phyloP scores from a whole-genome alignment of 2,329 filamentous ascomycete genomes.

The Hirsutella minnesotensis region DNA sequence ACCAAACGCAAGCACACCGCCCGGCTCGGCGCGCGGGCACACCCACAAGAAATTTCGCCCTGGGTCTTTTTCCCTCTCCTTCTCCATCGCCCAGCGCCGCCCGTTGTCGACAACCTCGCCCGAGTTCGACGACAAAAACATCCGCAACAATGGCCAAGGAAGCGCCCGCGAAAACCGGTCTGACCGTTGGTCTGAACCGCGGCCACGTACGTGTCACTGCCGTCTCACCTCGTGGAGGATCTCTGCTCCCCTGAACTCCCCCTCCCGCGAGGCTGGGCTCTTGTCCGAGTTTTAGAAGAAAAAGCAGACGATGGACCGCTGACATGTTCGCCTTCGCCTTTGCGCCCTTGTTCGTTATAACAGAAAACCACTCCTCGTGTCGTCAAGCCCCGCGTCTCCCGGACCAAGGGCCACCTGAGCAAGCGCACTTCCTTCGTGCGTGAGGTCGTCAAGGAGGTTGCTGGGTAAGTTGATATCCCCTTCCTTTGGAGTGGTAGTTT shows the following conservation, averaged over 20 bases:
- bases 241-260: slow-evolving; percentile 34
- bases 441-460: slow-evolving; percentile 96
- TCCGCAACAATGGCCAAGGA: slow-evolving; percentile 46
- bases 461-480: slow-evolving; percentile 53
- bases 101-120: slow-evolving; percentile 15
- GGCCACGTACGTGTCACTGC: slow-evolving; percentile 45
- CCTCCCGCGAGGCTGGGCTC: slow-evolving; percentile 10
- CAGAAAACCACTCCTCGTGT: slow-evolving; percentile 77
- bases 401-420: slow-evolving; percentile 90
- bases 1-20: neutral
- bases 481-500: no score
- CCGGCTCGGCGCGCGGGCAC: neutral
- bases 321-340: slow-evolving; percentile 27
- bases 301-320: slow-evolving; percentile 50
- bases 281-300: slow-evolving; percentile 6
- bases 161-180: slow-evolving; percentile 43
- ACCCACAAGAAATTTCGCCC: slow-evolving; percentile 9
- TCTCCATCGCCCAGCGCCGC: slow-evolving; percentile 16
- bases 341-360: slow-evolving; percentile 18
- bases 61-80: slow-evolving; percentile 5
- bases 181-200: slow-evolving; percentile 51
- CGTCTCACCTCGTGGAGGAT: slow-evolving; percentile 68
- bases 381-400: slow-evolving; percentile 65
- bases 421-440: slow-evolving; percentile 96
- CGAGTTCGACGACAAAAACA: slow-evolving; percentile 8